Conservation (phyloP, 2,329 filamentous ascomycete genomes). For the Xenosphaeropsis pyriputrescens region DNA sequence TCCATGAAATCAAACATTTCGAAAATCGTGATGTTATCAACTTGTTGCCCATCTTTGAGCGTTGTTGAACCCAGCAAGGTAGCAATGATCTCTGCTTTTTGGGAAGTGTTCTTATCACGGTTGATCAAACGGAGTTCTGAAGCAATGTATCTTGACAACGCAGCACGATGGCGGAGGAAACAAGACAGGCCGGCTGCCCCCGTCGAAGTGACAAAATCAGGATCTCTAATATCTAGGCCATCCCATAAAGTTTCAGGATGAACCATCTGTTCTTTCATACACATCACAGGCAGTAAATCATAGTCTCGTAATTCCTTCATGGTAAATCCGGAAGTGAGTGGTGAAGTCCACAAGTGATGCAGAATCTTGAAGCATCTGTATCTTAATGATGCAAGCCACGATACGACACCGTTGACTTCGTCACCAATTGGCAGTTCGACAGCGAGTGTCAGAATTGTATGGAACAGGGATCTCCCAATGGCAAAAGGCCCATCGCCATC, state of each 20-base stretch:
- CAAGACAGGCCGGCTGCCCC: constrained; percentile 25
- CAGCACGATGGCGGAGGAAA: constrained; percentile 63
- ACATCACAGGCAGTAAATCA: constrained; percentile 66
- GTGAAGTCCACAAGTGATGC: constrained; percentile 69
- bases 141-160: constrained; percentile 72
- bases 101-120: constrained; percentile 52
- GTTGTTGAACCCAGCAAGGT: constrained; percentile 67
- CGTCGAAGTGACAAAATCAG: constrained; percentile 49
- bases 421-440: constrained; percentile 52
- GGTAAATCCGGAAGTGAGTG: constrained; percentile 60
- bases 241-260: constrained; percentile 62
- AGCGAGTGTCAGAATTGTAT: constrained; percentile 61
- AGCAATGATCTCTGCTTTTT: constrained; percentile 54
- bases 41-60: constrained; percentile 48
- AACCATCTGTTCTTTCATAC: constrained; percentile 58
- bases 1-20: constrained; percentile 88
- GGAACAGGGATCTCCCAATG: constrained; percentile 63
- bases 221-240: constrained; percentile 39
- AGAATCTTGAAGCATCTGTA: constrained; percentile 59
- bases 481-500: constrained; percentile 57
- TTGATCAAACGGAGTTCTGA: constrained; percentile 71
- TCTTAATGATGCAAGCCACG: constrained; percentile 57
- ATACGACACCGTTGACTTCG: constrained; percentile 39
- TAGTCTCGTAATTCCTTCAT: constrained; percentile 67
- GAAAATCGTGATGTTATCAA: constrained; percentile 65